Conservation (phyloP, 768 basidiomycete genomes). For the Suillus clintonianus region DNA sequence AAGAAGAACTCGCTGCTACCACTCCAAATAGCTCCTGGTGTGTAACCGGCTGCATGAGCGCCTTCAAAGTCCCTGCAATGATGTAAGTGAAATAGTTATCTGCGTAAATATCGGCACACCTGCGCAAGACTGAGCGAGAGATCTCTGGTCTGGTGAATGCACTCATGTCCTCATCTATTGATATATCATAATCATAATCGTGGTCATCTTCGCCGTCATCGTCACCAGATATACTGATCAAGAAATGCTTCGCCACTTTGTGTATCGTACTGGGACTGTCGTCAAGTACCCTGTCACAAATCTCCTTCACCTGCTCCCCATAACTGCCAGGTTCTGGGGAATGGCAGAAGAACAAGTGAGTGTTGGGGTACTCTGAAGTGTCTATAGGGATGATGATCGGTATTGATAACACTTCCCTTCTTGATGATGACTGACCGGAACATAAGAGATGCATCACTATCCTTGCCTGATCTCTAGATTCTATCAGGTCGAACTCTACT, state of each 20-base stretch:
- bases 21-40: constrained; percentile 59
- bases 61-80: constrained; percentile 57
- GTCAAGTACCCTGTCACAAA: constrained; percentile 48
- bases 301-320: constrained; percentile 38
- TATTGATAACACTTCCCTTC: background rate
- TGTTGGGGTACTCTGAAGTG: constrained; percentile 65
- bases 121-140: background rate
- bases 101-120: constrained; percentile 5
- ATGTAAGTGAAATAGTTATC: background rate
- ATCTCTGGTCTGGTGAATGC: background rate
- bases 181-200: constrained; percentile 23
- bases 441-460: constrained; percentile 46
- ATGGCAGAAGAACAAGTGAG: constrained; percentile 59
- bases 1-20: constrained; percentile 53
- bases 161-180: constrained; percentile 18
- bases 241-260: constrained; percentile 45
- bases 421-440: constrained; percentile 40
- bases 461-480: constrained; percentile 35
- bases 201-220: constrained; percentile 39
- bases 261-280: constrained; percentile 44
- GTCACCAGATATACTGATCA: constrained; percentile 31
- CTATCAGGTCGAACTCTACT: constrained; percentile 50
- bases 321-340: constrained; percentile 45
- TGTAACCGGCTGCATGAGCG: constrained; percentile 55
- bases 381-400: constrained; percentile 38